Evolutionary conservation across 2,329 filamentous ascomycete species (phyloP), one percentile per base, ranked within the genome.

Genomic region (Dothideomycetes sp.): DNA sequence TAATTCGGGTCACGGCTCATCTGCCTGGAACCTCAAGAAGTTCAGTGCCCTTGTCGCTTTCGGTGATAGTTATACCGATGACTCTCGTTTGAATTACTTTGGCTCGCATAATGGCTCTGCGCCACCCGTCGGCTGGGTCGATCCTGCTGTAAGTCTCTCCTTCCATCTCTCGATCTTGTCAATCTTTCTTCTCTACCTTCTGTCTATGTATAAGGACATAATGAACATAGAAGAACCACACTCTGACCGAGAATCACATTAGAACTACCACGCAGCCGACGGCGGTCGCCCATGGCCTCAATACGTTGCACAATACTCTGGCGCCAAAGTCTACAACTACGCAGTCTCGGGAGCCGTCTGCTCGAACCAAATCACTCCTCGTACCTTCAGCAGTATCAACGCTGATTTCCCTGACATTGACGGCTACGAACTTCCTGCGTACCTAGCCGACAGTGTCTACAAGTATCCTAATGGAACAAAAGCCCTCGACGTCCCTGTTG

Each of bases 11-110:
- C 27, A 33, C 16, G 17, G 13, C n/a, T 5, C 28, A 10, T 28
- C 37, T 11, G 17, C 41, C 7, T 67, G 64, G 66, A 51, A 54
- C 28, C 47, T 69, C 28, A 59, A 61, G 22, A 64, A 66, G 25
- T 77, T 84, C 54, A 68, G 74, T 19, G 79, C 75, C 35, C 57
- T 85, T 25, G 71, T 85, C 27, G 70, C 77, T 0, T 86, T 87
- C 54, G 82, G 82, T 10, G 80, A 86, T 58, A 84, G 80, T 59
- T 87, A 82, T 53, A 84, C 81, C 1, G 84, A 88, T 53, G 80
- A 86, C 51, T 75, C 71, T 10, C 73, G 83, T 8, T 56, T 84
- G 8, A 53, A 54, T 8, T 86, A 84, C 54, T 81, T 87, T 53
- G 61, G 64, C 43, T 60, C 52, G 23, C 64, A 81, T 49, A 66